A percentile compares a stretch with the other conserved stretches of the same genome.
Conservation (phyloP, 352 stramenopile species). For the Phytophthora ohioensis region DNA sequence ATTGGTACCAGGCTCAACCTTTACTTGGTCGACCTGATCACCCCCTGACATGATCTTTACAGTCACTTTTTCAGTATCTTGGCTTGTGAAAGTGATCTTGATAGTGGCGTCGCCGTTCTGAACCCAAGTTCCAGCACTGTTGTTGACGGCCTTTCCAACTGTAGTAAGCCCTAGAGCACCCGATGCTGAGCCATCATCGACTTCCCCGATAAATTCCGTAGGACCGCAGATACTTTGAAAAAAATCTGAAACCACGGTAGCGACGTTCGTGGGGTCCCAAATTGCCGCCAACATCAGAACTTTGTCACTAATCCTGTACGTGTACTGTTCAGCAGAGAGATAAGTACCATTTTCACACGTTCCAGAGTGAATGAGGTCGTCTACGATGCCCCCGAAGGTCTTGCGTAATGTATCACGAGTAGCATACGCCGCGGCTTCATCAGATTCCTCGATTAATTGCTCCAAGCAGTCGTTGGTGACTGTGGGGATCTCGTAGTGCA, state of each 20-base stretch:
- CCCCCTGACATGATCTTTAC: slow-evolving; percentile 42
- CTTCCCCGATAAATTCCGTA: slow-evolving; percentile 50
- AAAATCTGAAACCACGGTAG: slow-evolving; percentile 49
- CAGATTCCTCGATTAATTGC: slow-evolving; percentile 30
- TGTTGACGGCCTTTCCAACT: slow-evolving; percentile 47
- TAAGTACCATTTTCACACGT: slow-evolving; percentile 39
- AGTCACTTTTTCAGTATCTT: slow-evolving; percentile 44
- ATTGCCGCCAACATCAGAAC: slow-evolving; percentile 43
- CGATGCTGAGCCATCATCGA: slow-evolving; percentile 48
- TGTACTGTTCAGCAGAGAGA: slow-evolving; percentile 43
- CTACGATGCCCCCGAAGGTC: slow-evolving; percentile 51
- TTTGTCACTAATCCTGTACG: slow-evolving; percentile 46
- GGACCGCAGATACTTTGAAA: slow-evolving; percentile 64
- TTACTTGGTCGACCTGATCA: slow-evolving; percentile 36
- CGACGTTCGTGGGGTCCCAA: slow-evolving; percentile 57
- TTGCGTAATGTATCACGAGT: slow-evolving; percentile 56
- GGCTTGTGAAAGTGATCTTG: slow-evolving; percentile 46
- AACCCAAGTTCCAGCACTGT: slow-evolving; percentile 43
- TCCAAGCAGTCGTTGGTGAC: slow-evolving; percentile 47
- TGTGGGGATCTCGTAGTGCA: slow-evolving; percentile 54
- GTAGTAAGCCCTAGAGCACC: slow-evolving; percentile 44
- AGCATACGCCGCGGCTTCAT: slow-evolving; percentile 24
- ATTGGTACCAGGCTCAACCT: slow-evolving; percentile 36
- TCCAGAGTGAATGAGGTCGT: slow-evolving; percentile 50
- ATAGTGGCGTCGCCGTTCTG: slow-evolving; percentile 39